phyloP scores from a whole-genome alignment of 208 protist species.

The Leishmania tarentolae region DNA sequence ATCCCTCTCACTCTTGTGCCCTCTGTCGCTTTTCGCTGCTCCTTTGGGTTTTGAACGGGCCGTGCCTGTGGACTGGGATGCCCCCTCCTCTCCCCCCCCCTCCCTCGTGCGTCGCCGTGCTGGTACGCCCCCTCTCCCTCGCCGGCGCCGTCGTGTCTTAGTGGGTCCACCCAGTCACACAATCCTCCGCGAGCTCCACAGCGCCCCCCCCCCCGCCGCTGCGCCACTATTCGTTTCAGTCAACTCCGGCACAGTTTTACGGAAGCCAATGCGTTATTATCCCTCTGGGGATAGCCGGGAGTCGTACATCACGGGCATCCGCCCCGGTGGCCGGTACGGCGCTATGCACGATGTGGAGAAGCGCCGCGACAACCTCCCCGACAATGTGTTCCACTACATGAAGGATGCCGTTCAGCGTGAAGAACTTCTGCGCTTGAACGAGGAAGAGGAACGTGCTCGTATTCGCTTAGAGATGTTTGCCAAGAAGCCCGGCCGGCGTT shows the following conservation, averaged over 20 bases:
- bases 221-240: background rate
- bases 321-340: slow-evolving; percentile 62
- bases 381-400: slow-evolving; percentile 81
- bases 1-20: background rate
- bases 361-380: slow-evolving; percentile 87
- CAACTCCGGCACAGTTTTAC: background rate
- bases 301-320: slow-evolving; percentile 85
- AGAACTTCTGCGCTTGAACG: slow-evolving; percentile 59
- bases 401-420: slow-evolving; percentile 72
- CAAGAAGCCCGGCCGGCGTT: slow-evolving; percentile 6
- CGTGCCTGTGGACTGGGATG: background rate
- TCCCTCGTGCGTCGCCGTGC: background rate
- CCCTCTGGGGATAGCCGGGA: slow-evolving; percentile 80
- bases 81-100: no score
- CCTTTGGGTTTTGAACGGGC: background rate
- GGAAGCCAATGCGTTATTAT: slow-evolving; percentile 51
- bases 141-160: background rate
- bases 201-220: no score
- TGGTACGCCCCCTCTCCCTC: background rate
- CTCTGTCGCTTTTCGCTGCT: background rate
- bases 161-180: background rate
- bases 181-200: background rate
- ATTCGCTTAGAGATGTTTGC: slow-evolving; percentile 43
- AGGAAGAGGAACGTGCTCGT: slow-evolving; percentile 64
- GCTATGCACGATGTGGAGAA: slow-evolving; percentile 77